These are phyloP conservation scores for Emydomyces testavorans DNA, from an alignment of 2,329 filamentous ascomycete genomes.

Conservation along the genomic window DNA sequence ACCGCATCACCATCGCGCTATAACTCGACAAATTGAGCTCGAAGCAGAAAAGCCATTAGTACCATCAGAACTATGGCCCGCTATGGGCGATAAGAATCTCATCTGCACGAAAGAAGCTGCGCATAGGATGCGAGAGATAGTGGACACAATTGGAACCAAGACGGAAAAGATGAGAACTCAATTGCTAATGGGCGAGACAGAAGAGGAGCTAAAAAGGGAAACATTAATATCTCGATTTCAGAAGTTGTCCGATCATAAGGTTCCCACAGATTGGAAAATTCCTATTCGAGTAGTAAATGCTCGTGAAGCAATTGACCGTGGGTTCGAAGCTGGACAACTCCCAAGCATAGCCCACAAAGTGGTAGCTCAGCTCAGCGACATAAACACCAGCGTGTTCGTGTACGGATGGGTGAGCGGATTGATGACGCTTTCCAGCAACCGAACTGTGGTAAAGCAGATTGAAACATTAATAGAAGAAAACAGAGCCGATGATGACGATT, in stretches of 20 bases:
- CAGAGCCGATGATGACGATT: slow-evolving; percentile 36
- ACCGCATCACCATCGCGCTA: slow-evolving; percentile 47
- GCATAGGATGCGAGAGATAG: slow-evolving; percentile 55
- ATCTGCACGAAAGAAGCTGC: slow-evolving; percentile 57
- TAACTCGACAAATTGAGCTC: slow-evolving; percentile 53
- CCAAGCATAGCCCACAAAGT: slow-evolving; percentile 37
- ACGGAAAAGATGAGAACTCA: slow-evolving; percentile 49
- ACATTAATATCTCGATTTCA: slow-evolving; percentile 31
- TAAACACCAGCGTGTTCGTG: slow-evolving; percentile 60
- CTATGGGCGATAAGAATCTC: slow-evolving; percentile 45
- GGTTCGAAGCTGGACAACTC: slow-evolving; percentile 30
- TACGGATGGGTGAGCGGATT: slow-evolving; percentile 54
- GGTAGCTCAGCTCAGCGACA: slow-evolving; percentile 42
- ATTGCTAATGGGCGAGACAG: slow-evolving; percentile 45
- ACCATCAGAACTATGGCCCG: slow-evolving; percentile 50
- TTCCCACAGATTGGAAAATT: slow-evolving; percentile 46
- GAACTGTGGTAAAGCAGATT: slow-evolving; percentile 54
- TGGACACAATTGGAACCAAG: slow-evolving; percentile 50
- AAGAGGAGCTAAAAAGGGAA: slow-evolving; percentile 24
- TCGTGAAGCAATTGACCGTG: slow-evolving; percentile 30
- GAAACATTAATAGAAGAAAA: slow-evolving; percentile 47
- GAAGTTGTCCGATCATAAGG: slow-evolving; percentile 42
- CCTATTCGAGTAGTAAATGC: slow-evolving; percentile 49
- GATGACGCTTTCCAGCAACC: slow-evolving; percentile 62
- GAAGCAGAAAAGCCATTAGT: slow-evolving; percentile 52